Evolutionary conservation across 2,329 filamentous ascomycete species (phyloP), one percentile per base, ranked within the genome.

Genomic region (Kalaharituber pfeilii): DNA sequence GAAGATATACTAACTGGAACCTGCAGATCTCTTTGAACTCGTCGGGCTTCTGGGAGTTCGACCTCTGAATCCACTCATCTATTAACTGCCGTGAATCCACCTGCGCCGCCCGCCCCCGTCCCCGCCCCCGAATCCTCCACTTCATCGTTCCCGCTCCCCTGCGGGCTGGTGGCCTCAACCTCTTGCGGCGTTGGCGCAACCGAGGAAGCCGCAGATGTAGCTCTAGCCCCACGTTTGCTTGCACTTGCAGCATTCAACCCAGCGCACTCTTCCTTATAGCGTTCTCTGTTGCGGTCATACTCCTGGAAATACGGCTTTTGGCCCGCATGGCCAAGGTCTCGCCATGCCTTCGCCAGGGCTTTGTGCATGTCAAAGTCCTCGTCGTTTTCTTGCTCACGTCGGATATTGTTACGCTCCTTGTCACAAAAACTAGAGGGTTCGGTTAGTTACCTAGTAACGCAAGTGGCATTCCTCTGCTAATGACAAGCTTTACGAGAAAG

Each of bases 251-350:
- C 57, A 42, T 57, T 52, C 51, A 59, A 56, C 39, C 63, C 59
- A 47, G 61, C 62, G 53, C 62, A 59, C 56, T 60, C 57, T 18
- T 57, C 49, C 28, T 60, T 56, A 53, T 64, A 64, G 26, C 59
- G 62, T 49, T 59, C 53, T 44, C 58, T 57, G 30, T 63, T 61
- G 24, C 60, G 57, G 51, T 64, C 62, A 27, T 62, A 63, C 50
- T 64, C 62, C 50, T 57, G 59, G 56, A 62, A 63, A 58, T 64
- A 64, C 50, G 62, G 62, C 39, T 63, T 61, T 49, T 63, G 62
- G 18, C 59, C 62, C n/a, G 53, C 53, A 11, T 57, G 56, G 15
- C 56, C 59, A 26, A 64, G 60, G 26, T 63, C 62, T 24, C 62
- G 60, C 62, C 62, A 64, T 39, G 62, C 62, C 49, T 64, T 62